These are phyloP conservation scores for Picochlorum sp. DNA, from an alignment of 139 green algal species.

Conservation along the genomic window DNA sequence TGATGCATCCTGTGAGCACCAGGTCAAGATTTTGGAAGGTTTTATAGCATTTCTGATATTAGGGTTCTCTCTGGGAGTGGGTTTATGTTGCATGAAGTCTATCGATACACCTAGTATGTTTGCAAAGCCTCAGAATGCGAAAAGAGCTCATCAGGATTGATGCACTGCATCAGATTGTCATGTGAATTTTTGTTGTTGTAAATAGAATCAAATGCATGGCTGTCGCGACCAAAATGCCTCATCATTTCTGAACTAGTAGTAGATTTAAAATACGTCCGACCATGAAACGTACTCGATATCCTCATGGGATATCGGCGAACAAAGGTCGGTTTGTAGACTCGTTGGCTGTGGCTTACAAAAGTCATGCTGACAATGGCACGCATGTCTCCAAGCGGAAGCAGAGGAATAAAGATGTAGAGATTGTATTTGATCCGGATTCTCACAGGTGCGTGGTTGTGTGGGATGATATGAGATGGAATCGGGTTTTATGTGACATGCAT, in stretches of 20 bases:
- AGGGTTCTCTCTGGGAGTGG: constrained; percentile 9
- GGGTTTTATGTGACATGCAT: neutral
- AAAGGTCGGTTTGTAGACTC: neutral
- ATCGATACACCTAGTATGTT: constrained; percentile 34
- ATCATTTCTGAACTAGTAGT: no score
- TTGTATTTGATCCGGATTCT: constrained; percentile 50
- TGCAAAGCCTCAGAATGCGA: constrained; percentile 20
- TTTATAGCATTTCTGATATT: constrained; percentile 23
- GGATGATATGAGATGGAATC: neutral
- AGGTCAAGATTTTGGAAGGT: constrained; percentile 24
- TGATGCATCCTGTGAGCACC: constrained; percentile 2
- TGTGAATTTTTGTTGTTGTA: no score
- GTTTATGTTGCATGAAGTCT: constrained; percentile 33
- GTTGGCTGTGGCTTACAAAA: neutral
- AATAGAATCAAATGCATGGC: no score
- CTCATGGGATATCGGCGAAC: no score
- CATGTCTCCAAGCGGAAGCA: constrained; percentile 42
- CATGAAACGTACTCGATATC: no score
- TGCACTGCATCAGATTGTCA: no score
- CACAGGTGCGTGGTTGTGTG: constrained; percentile 46
- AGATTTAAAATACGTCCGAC: no score
- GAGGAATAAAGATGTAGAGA: constrained; percentile 39
- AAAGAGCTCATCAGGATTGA: constrained; percentile 5
- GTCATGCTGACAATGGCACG: neutral
- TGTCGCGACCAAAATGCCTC: no score